Evolutionary conservation across 2,329 filamentous ascomycete species (phyloP).

Genomic region (Penicillium capsulatum): DNA sequence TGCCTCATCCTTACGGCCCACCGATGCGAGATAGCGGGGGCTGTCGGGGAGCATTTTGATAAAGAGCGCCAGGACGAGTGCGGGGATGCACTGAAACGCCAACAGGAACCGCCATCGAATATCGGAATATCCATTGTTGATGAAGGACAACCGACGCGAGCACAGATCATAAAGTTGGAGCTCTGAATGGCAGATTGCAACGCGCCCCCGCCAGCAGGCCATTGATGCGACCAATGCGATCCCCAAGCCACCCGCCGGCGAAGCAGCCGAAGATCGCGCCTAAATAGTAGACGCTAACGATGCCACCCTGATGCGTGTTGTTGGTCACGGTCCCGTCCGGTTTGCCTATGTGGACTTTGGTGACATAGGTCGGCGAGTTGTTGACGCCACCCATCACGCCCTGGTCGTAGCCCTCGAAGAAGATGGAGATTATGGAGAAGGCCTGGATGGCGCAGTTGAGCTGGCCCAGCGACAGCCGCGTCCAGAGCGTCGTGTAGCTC

Average conservation of each 20-base stretch:
- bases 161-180: slow-evolving; percentile 48
- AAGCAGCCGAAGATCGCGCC: slow-evolving; percentile 52
- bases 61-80: slow-evolving; percentile 23
- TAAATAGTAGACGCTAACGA: slow-evolving; percentile 53
- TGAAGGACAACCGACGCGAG: slow-evolving; percentile 42
- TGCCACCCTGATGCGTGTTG: slow-evolving; percentile 49
- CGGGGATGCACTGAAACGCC: slow-evolving; percentile 34
- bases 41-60: slow-evolving; percentile 35
- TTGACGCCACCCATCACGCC: slow-evolving; percentile 54
- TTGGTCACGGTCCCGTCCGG: slow-evolving; percentile 47
- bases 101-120: slow-evolving; percentile 35
- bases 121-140: slow-evolving; percentile 32
- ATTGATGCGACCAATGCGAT: slow-evolving; percentile 52
- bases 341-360: slow-evolving; percentile 43
- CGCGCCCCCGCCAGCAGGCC: slow-evolving; percentile 48
- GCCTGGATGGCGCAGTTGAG: slow-evolving; percentile 39
- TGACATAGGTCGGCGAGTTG: slow-evolving; percentile 36
- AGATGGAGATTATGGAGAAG: slow-evolving; percentile 34
- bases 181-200: slow-evolving; percentile 46
- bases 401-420: slow-evolving; percentile 50
- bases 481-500: slow-evolving; percentile 44
- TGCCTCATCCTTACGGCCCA: slow-evolving; percentile 45
- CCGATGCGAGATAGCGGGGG: slow-evolving; percentile 31
- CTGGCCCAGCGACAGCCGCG: slow-evolving; percentile 40
- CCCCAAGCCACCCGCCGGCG: slow-evolving; percentile 49